phyloP scores from a whole-genome alignment of 108 stramenopile genomes.

The Craspedostauros australis region DNA sequence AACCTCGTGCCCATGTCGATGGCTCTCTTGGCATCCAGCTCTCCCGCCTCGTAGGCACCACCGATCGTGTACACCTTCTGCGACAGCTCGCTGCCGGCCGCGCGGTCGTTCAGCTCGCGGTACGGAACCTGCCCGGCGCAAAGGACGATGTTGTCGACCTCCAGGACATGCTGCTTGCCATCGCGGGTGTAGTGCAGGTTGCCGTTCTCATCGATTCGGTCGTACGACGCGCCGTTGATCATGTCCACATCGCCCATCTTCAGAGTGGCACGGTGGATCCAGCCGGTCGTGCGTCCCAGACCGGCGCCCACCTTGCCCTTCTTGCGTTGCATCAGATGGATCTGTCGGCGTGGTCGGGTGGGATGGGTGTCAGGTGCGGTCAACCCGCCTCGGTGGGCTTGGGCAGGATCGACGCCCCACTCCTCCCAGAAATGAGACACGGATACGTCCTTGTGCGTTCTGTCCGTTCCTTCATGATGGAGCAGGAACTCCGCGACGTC shows the following conservation, averaged over 20 bases:
- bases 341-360: conserved; percentile 44
- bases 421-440: conserved; percentile 78
- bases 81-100: conserved; percentile 21
- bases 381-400: conserved; percentile 56
- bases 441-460: conserved; percentile 42
- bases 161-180: conserved; percentile 47
- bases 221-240: conserved; percentile 79
- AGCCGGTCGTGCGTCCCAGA: conserved; percentile 94
- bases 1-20: conserved; percentile 97
- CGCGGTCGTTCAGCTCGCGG: conserved; percentile 28
- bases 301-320: conserved; percentile 84
- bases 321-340: conserved; percentile 91
- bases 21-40: conserved; percentile 96
- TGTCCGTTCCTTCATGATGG: conserved; percentile 53
- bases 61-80: conserved; percentile 85
- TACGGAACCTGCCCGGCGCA: conserved; percentile 92
- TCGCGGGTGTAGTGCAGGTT: conserved; percentile 76
- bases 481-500: conserved; percentile 93
- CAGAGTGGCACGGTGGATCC: conserved; percentile 94
- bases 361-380: neutral
- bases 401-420: conserved; percentile 88
- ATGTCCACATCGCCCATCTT: conserved; percentile 79
- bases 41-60: conserved; percentile 89
- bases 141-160: conserved; percentile 90
- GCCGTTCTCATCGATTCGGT: conserved; percentile 86